Evolutionary conservation across 2,329 filamentous ascomycete genomes (phyloP).

Genomic region (Aspergillus sp.): DNA sequence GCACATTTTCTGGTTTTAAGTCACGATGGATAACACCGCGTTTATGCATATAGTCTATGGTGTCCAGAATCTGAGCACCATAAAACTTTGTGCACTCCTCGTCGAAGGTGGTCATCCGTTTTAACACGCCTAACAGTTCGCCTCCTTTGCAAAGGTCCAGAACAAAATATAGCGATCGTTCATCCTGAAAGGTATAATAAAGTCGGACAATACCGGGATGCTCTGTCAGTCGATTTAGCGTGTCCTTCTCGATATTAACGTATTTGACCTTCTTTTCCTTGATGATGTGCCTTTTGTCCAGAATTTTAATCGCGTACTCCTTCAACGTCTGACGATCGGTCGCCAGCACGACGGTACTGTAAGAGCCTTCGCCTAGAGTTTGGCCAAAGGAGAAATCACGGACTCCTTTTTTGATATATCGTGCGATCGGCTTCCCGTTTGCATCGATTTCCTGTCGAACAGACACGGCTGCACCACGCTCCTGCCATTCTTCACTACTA

Average conservation of each 20-base stretch:
- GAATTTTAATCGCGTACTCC: slow-evolving; percentile 96
- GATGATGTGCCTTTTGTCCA: slow-evolving; percentile 98
- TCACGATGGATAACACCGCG: slow-evolving; percentile 95
- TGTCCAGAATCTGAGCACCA: slow-evolving; percentile 89
- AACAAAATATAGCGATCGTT: slow-evolving; percentile 93
- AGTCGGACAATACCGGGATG: slow-evolving; percentile 94
- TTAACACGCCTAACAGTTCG: slow-evolving; percentile 85
- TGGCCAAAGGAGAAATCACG: slow-evolving; percentile 93
- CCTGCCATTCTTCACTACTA: slow-evolving; percentile 92
- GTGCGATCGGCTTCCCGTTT: slow-evolving; percentile 73
- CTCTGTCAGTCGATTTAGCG: slow-evolving; percentile 89
- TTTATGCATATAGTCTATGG: slow-evolving; percentile 97
- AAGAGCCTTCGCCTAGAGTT: slow-evolving; percentile 90
- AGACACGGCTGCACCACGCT: slow-evolving; percentile 82
- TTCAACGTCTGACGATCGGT: slow-evolving; percentile 91
- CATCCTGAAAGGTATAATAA: slow-evolving; percentile 98
- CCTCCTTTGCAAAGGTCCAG: slow-evolving; percentile 89
- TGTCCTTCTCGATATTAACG: slow-evolving; percentile 99
- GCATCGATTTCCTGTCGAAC: slow-evolving; percentile 79
- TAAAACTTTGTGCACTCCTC: slow-evolving; percentile 93
- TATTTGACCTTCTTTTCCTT: slow-evolving; percentile 99
- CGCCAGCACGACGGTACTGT: slow-evolving; percentile 90
- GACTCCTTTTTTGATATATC: slow-evolving; percentile 92
- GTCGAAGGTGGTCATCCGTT: slow-evolving; percentile 92
- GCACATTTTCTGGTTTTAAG: slow-evolving; percentile 92